Evolutionary conservation across 2,329 filamentous ascomycete genomes (phyloP), one percentile per base, ranked within the genome.

Genomic region (Talaromyces piceae): DNA sequence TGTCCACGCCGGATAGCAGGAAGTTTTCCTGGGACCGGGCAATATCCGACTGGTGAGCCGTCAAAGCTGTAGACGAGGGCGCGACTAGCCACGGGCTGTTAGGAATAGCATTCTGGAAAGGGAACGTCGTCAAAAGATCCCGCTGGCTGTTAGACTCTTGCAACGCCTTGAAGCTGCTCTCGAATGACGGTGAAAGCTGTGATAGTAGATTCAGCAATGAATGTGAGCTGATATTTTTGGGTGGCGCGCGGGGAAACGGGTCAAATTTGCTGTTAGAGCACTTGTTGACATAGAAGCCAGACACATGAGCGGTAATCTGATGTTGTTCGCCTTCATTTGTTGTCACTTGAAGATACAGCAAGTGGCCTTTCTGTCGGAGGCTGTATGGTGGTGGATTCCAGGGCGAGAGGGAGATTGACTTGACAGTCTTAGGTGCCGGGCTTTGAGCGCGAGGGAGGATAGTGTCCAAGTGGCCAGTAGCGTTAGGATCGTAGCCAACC

Each of bases 381-480:
- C 95, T 83, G 67, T 91, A 90, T 44, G 93, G 93, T 37, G 91
- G 91, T 31, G 94, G 93, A 72, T 97, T 97, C 93, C 93, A 98
- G 5, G 90, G 79, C 12, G 93, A 97, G 26, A 98, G 76, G 26
- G 88, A 83, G 49, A 98, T 82, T 12, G 84, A 81, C 73, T 96
- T 97, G 59, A 98, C 79, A 1, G 91, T 95, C 77, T 91, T 96
- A 2, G 91, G 91, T 3, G 87, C 77, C 18, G 84, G 73, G 13
- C 84, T 80, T 54, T 83, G 77, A 30, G 78, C 68, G 49, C 78
- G 76, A 4, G 90, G 87, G 13, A 96, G 73, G 45, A 97, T 79
- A 8, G 79, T 84, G 37, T 82, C 79, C 43, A 93, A 74, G 9
- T 83, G 77, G 1, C 85, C 83, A 3, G 81, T 73, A 13, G 83